Base-by-base conservation (phyloP, 2,329 filamentous ascomycete genomes). In the Penicillium sp. region DNA sequence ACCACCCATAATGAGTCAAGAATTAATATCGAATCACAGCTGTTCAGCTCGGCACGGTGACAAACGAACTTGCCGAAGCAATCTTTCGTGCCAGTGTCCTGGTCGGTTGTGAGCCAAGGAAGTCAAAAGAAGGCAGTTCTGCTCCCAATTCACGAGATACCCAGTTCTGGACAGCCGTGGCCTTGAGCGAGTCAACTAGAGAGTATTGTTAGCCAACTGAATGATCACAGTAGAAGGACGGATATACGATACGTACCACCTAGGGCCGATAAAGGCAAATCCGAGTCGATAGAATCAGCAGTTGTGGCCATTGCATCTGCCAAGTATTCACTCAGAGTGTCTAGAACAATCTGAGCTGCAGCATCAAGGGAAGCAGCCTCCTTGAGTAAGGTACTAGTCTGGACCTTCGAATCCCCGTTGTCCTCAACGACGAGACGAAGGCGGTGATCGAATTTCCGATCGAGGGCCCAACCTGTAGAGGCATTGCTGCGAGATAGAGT, bases 171-270 rank as follows among this genome's bases (percentile, higher is more conserved):
- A 60, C 58, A 6, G 54, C 55, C 5, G 56, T 56, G 4, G 56
- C 56, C 39, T 59, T 59, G 6, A 60, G 54, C 7, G 58, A 60
- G 46, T 59, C 58, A 18, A 60, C 58, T 58, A 42, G n/a, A 45
- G 12, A 14, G 7, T 3, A 36, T 39, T 36, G 41, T 55, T 31
- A 57, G 46, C 28, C 27, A 39, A 25, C 2, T 28, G n/a, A 10
- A 14, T 36, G 12, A 12, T 34, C 18, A 29, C 2, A 3, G 1
- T 12, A 4, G 9, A 14, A 18, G 3, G 8, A 16, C 36, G 2
- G 8, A 19, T 39, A 33, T 10, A 41, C 13, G 6, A 13, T 27
- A 49, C 55, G n/a, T 51, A 57, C 55, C 55, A 41, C 58, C 58
- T 31, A 60, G 34, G 6, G 56, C 58, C 11, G 58, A 60, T 14